phyloP scores from a whole-genome alignment of 2,329 filamentous ascomycete species.

The Drechslerella coelobrocha region DNA sequence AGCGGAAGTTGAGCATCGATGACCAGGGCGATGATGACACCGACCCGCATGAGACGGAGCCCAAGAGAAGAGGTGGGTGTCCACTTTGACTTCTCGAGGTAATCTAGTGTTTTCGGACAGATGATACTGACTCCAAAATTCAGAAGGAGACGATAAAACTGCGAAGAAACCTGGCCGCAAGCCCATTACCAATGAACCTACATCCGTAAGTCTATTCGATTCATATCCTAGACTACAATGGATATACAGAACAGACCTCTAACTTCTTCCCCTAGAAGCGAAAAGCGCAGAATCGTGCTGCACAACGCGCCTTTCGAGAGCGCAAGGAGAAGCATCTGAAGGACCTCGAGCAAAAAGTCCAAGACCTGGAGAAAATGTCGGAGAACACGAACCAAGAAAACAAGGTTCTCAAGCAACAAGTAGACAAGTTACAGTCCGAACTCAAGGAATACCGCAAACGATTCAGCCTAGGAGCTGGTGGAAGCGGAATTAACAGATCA shows the following conservation, averaged over 20 bases:
- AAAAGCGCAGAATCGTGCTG: slow-evolving; percentile 93
- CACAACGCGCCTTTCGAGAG: slow-evolving; percentile 90
- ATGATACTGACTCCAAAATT: slow-evolving; percentile 65
- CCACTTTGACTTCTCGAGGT: slow-evolving; percentile 46
- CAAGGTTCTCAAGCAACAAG: slow-evolving; percentile 78
- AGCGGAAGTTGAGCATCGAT: slow-evolving; percentile 59
- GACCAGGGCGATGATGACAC: slow-evolving; percentile 52
- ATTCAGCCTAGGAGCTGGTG: slow-evolving; percentile 67
- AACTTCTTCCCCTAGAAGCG: slow-evolving; percentile 70
- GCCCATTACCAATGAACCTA: slow-evolving; percentile 92
- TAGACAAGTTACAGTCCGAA: slow-evolving; percentile 84
- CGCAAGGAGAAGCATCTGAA: slow-evolving; percentile 91
- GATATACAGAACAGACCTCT: no score
- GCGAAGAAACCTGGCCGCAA: slow-evolving; percentile 97
- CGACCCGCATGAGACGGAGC: slow-evolving; percentile 54
- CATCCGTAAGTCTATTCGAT: slow-evolving; percentile 73
- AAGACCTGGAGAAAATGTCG: slow-evolving; percentile 80
- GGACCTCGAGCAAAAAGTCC: slow-evolving; percentile 79
- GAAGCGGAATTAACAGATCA: slow-evolving; percentile 57
- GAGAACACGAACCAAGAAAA: slow-evolving; percentile 87
- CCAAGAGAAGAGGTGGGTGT: slow-evolving; percentile 56
- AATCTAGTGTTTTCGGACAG: slow-evolving; percentile 11
- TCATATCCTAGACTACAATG: no score
- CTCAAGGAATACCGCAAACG: slow-evolving; percentile 90
- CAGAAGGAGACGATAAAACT: slow-evolving; percentile 81